Base-by-base conservation (phyloP, 148 eudicot genomes). In the Persicaria maculosa region DNA sequence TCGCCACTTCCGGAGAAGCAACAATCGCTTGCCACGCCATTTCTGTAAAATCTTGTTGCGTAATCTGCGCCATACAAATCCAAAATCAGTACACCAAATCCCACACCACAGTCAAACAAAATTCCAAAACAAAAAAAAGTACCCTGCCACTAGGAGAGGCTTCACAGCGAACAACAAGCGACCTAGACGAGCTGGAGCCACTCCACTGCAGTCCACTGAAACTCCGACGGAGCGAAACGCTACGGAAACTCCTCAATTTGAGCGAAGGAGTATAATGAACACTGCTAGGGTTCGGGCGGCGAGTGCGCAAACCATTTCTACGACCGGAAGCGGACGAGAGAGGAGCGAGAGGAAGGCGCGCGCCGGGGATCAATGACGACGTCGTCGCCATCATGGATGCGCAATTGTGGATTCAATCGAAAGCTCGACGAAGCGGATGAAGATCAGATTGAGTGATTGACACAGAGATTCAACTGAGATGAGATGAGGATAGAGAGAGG, bases 21-120 rank as follows among this genome's bases (percentile, higher is more conserved):
- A 91, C 96, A 78, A 94, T 86, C 50, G 96, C 89, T 90, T 94
- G 98, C 98, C 98, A 94, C 46, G 98, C 98, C 95, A 87, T 94
- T 50, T 94, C 98, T 1, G 98, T 94, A 47, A 90, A 94, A 58
- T 94, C 98, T 83, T 87, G 88, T 75, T 94, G 93, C 25, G 90
- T 82, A 78, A 94, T 94, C 98, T 94, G 83, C 73, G 58, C 5
- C 68, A 17, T n/a, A 67, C 67, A 36, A 52, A n/a, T 68, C 70
- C 43, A 22, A 62, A 62, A 20, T 17, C 46, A 48, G 52, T 48
- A 48, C 52, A 48, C 12, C 1, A 79, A n/a, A 75, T 3, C 14
- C 8, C 59, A 20, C 74, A 45, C 16, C 46, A 68, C 50, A 3
- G 15, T 65, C 8, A 19, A 43, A 44, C 6, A 25, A 36, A 22